A percentile compares a stretch with the other conserved stretches of the same genome.
Conservation (phyloP, 441 rosid genomes). For the Populus hybrid region DNA sequence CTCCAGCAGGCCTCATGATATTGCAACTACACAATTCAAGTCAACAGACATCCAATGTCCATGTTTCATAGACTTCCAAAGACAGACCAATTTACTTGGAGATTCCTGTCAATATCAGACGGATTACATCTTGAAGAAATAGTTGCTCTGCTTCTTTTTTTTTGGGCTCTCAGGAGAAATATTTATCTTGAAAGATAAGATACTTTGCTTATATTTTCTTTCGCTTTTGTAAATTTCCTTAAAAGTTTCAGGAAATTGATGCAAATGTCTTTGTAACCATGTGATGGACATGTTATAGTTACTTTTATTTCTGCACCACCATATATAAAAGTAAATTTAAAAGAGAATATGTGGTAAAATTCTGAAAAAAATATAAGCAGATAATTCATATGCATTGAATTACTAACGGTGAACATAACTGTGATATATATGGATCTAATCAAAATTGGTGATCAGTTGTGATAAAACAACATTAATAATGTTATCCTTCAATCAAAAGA, state of each 20-base stretch:
- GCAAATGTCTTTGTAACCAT: not conserved
- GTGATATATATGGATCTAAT: not conserved
- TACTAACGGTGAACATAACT: not conserved
- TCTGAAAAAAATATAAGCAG: not conserved
- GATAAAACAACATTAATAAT: not conserved
- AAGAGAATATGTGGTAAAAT: too few species aligned
- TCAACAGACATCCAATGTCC: not conserved
- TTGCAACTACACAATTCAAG: not conserved
- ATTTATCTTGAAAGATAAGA: not conserved
- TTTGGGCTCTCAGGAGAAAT: not conserved
- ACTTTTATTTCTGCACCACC: not conserved
- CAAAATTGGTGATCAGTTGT: not conserved
- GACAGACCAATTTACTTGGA: not conserved
- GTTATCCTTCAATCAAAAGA: not conserved
- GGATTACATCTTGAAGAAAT: not conserved
- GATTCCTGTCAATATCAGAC: not conserved
- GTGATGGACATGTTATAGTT: not conserved
- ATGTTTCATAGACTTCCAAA: not conserved
- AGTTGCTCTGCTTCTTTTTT: not conserved
- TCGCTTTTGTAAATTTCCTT: not conserved
- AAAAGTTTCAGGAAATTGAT: not conserved
- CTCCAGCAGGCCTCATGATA: not conserved
- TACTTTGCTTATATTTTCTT: not conserved
- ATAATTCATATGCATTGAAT: not conserved
- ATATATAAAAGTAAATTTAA: not conserved